Evolutionary conservation across 2,329 filamentous ascomycete genomes (phyloP).

Genomic region (Biscogniauxia mediterranea): DNA sequence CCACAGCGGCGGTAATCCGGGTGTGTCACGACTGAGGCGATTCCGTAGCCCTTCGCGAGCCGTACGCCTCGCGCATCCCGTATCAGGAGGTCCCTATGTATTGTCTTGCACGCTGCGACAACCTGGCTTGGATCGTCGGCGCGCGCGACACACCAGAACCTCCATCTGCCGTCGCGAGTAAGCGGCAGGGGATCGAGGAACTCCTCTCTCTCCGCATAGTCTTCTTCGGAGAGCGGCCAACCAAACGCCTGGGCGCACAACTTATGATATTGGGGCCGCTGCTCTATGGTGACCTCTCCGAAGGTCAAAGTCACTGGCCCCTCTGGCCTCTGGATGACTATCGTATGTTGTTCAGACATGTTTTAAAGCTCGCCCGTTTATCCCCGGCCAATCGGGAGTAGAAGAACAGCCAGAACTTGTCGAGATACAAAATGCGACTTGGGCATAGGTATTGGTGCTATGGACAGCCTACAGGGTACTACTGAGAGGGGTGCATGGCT

Average conservation of each 20-base stretch:
- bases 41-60: conserved; percentile 16
- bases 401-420: not conserved
- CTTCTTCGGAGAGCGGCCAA: conserved; percentile 9
- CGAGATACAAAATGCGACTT: not conserved
- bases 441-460: not conserved
- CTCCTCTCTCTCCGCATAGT: conserved; percentile 14
- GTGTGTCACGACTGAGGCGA: conserved; percentile 18
- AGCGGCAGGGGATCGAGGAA: conserved; percentile 10
- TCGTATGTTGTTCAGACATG: not conserved
- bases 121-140: conserved; percentile 11
- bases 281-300: not conserved
- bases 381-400: not conserved
- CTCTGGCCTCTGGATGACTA: not conserved
- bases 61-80: conserved; percentile 5
- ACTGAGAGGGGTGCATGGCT: no score
- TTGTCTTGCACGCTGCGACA: conserved; percentile 20
- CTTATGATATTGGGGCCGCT: conserved; percentile 11
- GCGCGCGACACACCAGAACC: conserved; percentile 13
- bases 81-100: conserved; percentile 18
- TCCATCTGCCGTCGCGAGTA: conserved; percentile 10
- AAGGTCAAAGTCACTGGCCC: not conserved
- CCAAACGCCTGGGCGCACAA: conserved; percentile 17
- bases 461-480: no score
- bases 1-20: conserved; percentile 15
- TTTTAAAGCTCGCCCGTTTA: not conserved